Percentiles rank a stretch among this genome's conserved stretches.
Conservation (phyloP, 1,139 yeast genomes). For the Taphrina flavorubra region DNA sequence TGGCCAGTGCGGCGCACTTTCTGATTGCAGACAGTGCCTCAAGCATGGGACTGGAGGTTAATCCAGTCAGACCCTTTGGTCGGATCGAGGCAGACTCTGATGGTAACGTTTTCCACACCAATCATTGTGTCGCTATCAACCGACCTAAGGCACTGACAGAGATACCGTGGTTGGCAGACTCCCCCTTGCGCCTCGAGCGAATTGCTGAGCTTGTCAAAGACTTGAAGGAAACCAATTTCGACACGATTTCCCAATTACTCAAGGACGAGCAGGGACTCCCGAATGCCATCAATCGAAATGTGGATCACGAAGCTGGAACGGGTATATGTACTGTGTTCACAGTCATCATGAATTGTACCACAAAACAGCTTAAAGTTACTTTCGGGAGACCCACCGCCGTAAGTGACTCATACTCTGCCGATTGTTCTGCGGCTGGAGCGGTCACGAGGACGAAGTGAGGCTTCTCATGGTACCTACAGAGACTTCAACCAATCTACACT, state of each 20-base stretch:
- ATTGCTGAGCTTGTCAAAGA: conserved; percentile 42
- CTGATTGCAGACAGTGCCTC: conserved; percentile 48
- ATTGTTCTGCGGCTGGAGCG: not conserved
- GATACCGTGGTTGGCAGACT: conserved; percentile 44
- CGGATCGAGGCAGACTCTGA: conserved; percentile 37
- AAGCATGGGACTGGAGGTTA: conserved; percentile 43
- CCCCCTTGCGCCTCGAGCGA: conserved; percentile 43
- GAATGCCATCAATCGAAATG: conserved; percentile 45
- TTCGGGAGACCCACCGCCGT: conserved; percentile 19
- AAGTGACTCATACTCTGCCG: not conserved
- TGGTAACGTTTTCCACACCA: conserved; percentile 45
- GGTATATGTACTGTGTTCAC: conserved; percentile 44
- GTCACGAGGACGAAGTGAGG: too few species aligned
- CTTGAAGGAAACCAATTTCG: conserved; percentile 29
- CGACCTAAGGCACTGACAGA: conserved; percentile 42
- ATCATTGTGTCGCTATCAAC: conserved; percentile 41
- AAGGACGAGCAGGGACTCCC: conserved; percentile 46
- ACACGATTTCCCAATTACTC: conserved; percentile 43
- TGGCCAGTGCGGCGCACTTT: conserved; percentile 49
- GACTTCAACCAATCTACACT: too few species aligned
- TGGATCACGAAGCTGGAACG: conserved; percentile 41
- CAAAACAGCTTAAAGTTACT: not conserved
- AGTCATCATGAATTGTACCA: conserved; percentile 45
- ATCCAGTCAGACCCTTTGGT: conserved; percentile 46
- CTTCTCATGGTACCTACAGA: too few species aligned